phyloP scores from a whole-genome alignment of 495 filamentous ascomycete genomes.

The Penicillium taxi region DNA sequence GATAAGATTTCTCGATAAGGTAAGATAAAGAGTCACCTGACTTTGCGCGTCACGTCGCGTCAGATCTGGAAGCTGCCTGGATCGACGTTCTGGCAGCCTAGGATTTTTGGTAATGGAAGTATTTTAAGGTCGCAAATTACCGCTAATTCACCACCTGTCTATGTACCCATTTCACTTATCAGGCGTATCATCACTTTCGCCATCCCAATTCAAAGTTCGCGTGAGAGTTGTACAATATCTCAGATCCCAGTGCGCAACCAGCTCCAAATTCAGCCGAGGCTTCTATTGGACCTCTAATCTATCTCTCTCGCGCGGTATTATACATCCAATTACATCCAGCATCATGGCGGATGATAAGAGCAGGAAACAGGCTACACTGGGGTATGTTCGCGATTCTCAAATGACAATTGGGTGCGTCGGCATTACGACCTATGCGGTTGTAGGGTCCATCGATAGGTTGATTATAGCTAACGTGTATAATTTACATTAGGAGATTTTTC shows the following conservation, averaged over 20 bases:
- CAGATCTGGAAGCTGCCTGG: conserved; percentile 7
- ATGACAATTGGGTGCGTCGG: conserved; percentile 72
- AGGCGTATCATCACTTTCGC: conserved; percentile 17
- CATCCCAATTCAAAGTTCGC: conserved; percentile 5
- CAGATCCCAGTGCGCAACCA: background rate
- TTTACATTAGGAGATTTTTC: conserved; percentile 33
- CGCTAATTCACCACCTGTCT: conserved; percentile 6
- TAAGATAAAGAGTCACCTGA: conserved; percentile 25
- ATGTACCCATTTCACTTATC: conserved; percentile 22
- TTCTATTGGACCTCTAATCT: no score
- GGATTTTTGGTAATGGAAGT: background rate
- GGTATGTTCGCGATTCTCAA: conserved; percentile 82
- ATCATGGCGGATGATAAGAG: conserved; percentile 37
- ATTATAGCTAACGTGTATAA: background rate
- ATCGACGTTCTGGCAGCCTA: conserved; percentile 4
- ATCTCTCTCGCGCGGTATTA: no score
- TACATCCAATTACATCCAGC: conserved; percentile 2
- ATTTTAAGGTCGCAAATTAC: conserved; percentile 3
- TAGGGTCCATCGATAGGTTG: no score
- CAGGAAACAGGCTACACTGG: conserved; percentile 76
- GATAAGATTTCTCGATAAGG: background rate
- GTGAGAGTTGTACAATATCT: background rate
- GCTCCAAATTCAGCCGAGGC: background rate
- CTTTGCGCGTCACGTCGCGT: conserved; percentile 34
- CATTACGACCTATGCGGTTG: background rate